Base-by-base conservation (phyloP, 2,329 filamentous ascomycete species). In the Fusarium subtropicale region DNA sequence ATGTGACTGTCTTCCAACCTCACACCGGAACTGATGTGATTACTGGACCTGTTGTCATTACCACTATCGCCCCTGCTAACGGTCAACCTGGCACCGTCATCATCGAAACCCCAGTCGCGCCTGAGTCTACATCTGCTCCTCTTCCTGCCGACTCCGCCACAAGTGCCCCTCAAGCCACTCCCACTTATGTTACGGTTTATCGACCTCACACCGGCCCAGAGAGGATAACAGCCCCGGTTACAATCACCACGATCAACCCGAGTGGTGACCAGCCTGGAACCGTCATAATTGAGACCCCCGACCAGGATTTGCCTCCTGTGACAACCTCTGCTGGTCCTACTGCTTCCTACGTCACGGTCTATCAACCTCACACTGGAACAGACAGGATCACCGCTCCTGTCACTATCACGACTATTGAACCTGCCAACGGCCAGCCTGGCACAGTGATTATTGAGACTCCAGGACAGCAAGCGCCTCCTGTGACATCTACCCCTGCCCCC, bases 371-470 rank as follows among this genome's bases (percentile, higher is more conserved):
- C 20, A 56, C 50, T 9, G 65, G 65, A 10, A 30, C 36, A 31
- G 54, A 60, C 7, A 52, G 39, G 16, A 66, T 68, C 20, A 69
- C 65, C 18, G 50, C 45, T 7, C 54, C 65, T 1, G 46, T 66
- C 13, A 69, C 65, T 12, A 24, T 69, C 8, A 68, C 65, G 1
- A 68, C 65, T 6, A 66, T 69, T 20, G 52, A 64, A n/a, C 65
- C 65, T 5, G 18, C n/a, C 1, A 31, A 55, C 7, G 64, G 51
- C 11, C 47, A 65, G 12, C 65, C 65, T 11, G 65, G 65, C 47
- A 68, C 65, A 51, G 54, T 68, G n/a, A 66, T 68, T 16, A 60
- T 68, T 15, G 65, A 68, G 54, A 68, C 65, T 6, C 65, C 63
- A 31, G 62, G 61, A 33, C 50, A 60, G 33, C 48, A 66, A 61